Conservation (phyloP, 306 rosid species). For the Sindora glabra region DNA sequence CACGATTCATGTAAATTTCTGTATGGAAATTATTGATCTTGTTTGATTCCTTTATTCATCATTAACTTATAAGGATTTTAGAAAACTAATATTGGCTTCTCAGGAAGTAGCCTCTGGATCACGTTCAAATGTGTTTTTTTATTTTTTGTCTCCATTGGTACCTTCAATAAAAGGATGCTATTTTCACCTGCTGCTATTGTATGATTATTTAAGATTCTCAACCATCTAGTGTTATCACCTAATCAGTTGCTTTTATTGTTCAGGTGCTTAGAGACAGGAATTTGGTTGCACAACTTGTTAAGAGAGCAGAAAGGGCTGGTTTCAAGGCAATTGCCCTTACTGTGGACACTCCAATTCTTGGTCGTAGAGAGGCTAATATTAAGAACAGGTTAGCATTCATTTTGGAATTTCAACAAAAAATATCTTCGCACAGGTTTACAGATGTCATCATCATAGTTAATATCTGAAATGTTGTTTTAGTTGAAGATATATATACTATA, state of each 20-base stretch:
- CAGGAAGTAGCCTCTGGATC: no score
- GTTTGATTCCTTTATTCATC: no score
- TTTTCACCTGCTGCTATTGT: background rate
- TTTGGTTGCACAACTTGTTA: slow-evolving; percentile 78
- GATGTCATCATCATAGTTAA: background rate
- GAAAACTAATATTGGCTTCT: no score
- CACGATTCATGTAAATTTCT: no score
- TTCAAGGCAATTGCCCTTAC: slow-evolving; percentile 96
- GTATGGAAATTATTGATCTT: no score
- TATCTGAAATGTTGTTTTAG: background rate
- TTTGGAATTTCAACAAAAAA: background rate
- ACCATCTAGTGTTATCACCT: background rate
- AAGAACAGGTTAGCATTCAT: slow-evolving; percentile 64
- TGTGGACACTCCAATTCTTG: slow-evolving; percentile 88
- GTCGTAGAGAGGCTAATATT: slow-evolving; percentile 96
- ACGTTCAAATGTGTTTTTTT: background rate
- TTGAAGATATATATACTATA: background rate
- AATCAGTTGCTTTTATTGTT: slow-evolving; percentile 5
- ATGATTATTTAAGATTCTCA: background rate
- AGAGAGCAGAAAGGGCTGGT: slow-evolving; percentile 95
- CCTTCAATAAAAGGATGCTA: background rate
- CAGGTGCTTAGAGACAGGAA: slow-evolving; percentile 78
- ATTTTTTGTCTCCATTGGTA: background rate
- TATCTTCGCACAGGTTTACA: background rate
- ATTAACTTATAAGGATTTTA: no score